phyloP scores from a whole-genome alignment of 768 basidiomycete species.

The Tricholoma matsutake region DNA sequence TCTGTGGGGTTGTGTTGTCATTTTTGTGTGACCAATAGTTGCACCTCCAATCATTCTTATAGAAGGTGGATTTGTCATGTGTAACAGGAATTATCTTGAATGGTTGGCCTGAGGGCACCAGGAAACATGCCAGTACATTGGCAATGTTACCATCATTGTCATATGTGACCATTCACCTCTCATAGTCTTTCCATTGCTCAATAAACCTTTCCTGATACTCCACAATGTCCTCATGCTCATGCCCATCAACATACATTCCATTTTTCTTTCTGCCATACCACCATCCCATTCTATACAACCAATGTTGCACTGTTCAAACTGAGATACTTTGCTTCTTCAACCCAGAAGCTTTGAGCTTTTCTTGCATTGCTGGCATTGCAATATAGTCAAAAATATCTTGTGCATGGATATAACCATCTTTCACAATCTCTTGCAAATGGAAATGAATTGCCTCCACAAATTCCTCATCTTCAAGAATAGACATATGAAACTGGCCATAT shows the following conservation, averaged over 20 bases:
- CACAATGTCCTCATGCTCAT: too few relatives aligned
- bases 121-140: conserved; percentile 14
- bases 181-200: too few relatives aligned
- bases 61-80: not conserved
- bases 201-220: too few relatives aligned
- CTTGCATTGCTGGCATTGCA: conserved; percentile 9
- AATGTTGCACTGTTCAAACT: conserved; percentile 24
- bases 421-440: too few relatives aligned
- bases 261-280: conserved; percentile 20
- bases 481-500: too few relatives aligned
- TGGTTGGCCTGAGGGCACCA: conserved; percentile 10
- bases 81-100: not conserved
- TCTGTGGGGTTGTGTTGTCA: not conserved
- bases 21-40: not conserved
- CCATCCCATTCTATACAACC: conserved; percentile 33
- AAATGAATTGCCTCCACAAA: too few relatives aligned
- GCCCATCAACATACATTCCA: not conserved
- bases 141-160: conserved; percentile 25
- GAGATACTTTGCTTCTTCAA: conserved; percentile 13
- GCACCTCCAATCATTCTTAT: too few relatives aligned
- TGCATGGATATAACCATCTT: conserved; percentile 22
- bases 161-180: too few relatives aligned
- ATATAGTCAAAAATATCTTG: conserved; percentile 31
- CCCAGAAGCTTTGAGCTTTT: not conserved
- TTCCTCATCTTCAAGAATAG: too few relatives aligned